Conservation (phyloP, 305 asterid species). For the Plantago coronopus region DNA sequence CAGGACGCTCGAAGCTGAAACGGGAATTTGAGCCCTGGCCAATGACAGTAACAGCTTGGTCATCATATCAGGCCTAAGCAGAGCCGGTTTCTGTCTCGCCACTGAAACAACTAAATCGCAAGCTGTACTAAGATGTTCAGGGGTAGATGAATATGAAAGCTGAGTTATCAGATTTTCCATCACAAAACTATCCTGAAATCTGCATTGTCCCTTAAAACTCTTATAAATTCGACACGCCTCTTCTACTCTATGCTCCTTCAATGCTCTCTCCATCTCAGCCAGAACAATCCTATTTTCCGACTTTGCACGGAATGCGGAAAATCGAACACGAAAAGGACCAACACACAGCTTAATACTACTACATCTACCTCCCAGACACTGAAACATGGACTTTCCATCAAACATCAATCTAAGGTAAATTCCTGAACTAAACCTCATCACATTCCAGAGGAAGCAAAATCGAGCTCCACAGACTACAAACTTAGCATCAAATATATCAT, state of each 20-base stretch:
- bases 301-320: constrained; percentile 26
- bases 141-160: constrained; percentile 56
- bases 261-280: constrained; percentile 47
- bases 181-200: constrained; percentile 52
- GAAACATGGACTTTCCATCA: constrained; percentile 21
- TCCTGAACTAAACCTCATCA: constrained; percentile 23
- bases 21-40: constrained; percentile 74
- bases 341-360: constrained; percentile 10
- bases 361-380: constrained; percentile 17
- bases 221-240: constrained; percentile 72
- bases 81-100: constrained; percentile 46
- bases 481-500: too few species aligned
- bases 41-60: constrained; percentile 62
- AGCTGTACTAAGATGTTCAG: constrained; percentile 60
- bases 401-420: constrained; percentile 25
- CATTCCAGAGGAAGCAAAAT: too few species aligned
- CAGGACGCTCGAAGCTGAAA: constrained; percentile 47
- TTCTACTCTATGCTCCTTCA: constrained; percentile 55
- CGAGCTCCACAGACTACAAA: too few species aligned
- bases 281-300: constrained; percentile 50
- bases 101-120: constrained; percentile 45
- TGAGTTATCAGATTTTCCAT: constrained; percentile 48
- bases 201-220: constrained; percentile 53
- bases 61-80: constrained; percentile 42
- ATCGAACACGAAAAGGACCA: constrained; percentile 16